Evolutionary conservation across 345 rosid species (phyloP).

Genomic region (Streptanthus diversifolius): DNA sequence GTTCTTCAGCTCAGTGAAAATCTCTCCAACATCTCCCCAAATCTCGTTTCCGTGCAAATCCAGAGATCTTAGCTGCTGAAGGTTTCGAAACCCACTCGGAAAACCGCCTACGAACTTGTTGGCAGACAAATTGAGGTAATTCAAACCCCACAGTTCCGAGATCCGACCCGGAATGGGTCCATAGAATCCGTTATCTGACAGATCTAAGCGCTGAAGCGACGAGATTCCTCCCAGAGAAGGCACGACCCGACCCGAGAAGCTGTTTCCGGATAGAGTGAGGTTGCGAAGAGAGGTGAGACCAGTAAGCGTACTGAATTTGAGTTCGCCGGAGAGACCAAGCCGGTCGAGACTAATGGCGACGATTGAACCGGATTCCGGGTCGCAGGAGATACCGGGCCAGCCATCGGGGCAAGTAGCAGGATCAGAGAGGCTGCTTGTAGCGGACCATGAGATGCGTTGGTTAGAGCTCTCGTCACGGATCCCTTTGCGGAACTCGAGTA

Average conservation of each 20-base stretch:
- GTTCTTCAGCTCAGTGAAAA: conserved; percentile 59
- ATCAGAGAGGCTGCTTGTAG: conserved; percentile 32
- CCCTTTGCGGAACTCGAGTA: conserved; percentile 89
- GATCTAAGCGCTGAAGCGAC: conserved; percentile 76
- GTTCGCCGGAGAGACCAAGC: conserved; percentile 65
- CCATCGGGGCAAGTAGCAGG: conserved; percentile 42
- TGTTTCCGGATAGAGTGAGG: conserved; percentile 69
- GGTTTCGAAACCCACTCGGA: conserved; percentile 57
- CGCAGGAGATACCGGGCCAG: conserved; percentile 76
- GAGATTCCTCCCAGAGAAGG: conserved; percentile 66
- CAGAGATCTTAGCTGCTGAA: conserved; percentile 70
- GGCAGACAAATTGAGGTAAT: conserved; percentile 60
- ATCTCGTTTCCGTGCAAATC: conserved; percentile 64
- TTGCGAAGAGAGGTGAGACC: conserved; percentile 54
- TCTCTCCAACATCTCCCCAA: conserved; percentile 52
- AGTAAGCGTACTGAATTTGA: conserved; percentile 63
- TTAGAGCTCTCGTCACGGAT: conserved; percentile 50
- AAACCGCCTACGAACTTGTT: conserved; percentile 72
- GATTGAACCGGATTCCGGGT: conserved; percentile 46
- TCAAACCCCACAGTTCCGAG: conserved; percentile 65
- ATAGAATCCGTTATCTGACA: conserved; percentile 61
- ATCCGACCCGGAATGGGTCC: conserved; percentile 91
- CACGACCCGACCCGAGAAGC: conserved; percentile 77
- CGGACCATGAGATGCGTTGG: conserved; percentile 49
- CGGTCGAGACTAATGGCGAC: conserved; percentile 52